Evolutionary conservation across 2,329 filamentous ascomycete genomes (phyloP).

Genomic region (Xylariaceae sp.): DNA sequence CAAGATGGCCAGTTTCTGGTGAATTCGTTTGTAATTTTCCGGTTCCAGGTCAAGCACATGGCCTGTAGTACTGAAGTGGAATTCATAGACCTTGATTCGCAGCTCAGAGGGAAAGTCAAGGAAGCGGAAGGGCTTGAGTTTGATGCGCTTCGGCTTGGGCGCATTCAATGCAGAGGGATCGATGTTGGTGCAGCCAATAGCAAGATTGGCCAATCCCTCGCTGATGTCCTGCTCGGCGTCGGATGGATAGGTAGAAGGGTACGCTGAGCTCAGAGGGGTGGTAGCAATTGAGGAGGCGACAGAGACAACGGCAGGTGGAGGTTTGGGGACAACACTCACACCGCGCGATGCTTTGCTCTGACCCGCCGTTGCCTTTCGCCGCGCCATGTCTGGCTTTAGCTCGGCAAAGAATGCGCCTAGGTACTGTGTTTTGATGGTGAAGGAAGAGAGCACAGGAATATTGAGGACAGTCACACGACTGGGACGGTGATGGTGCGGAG

Average conservation of each 20-base stretch:
- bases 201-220: conserved; percentile 38
- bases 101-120: conserved; percentile 66
- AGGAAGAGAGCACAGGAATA: background rate
- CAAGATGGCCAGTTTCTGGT: conserved; percentile 57
- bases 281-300: conserved; percentile 21
- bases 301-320: conserved; percentile 24
- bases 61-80: conserved; percentile 53
- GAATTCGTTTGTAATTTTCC: conserved; percentile 59
- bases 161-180: conserved; percentile 28
- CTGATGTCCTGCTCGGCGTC: conserved; percentile 37
- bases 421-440: conserved; percentile 2
- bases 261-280: conserved; percentile 36
- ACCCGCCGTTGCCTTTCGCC: conserved; percentile 26
- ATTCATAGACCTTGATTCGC: conserved; percentile 63
- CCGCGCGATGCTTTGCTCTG: conserved; percentile 33
- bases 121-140: conserved; percentile 56
- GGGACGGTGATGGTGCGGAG: conserved; percentile 14
- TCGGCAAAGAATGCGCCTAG: no score
- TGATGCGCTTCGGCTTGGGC: conserved; percentile 30
- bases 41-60: conserved; percentile 63
- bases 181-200: conserved; percentile 43
- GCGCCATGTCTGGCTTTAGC: conserved; percentile 8
- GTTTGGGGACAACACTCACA: conserved; percentile 20
- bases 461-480: conserved; percentile 15
- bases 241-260: conserved; percentile 35